Evolutionary conservation across 148 eudicot species (phyloP).

Genomic region (Diospyros lotus): DNA sequence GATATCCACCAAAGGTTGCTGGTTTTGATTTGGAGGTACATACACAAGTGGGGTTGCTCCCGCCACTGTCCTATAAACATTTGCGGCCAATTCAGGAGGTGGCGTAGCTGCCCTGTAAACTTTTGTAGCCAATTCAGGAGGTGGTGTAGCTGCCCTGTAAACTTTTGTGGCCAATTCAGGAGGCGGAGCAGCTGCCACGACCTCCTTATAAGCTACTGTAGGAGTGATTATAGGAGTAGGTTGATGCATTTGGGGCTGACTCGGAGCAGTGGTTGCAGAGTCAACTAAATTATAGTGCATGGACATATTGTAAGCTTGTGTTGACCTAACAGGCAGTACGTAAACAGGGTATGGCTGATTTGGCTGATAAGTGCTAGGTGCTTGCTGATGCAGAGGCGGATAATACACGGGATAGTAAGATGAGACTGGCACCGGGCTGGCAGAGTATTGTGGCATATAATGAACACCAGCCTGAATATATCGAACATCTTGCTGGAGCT

Average conservation of each 20-base stretch:
- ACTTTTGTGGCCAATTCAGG: constrained; percentile 35
- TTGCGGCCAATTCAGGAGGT: no score
- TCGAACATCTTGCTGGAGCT: constrained; percentile 41
- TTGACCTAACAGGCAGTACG: constrained; percentile 54
- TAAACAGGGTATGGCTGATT: constrained; percentile 62
- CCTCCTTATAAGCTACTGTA: constrained; percentile 40
- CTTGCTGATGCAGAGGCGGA: constrained; percentile 44
- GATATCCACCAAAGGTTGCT: constrained; percentile 37
- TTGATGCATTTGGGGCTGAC: constrained; percentile 46
- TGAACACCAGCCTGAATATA: constrained; percentile 41
- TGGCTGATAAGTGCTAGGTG: constrained; percentile 40
- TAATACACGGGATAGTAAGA: constrained; percentile 60
- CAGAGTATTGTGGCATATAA: constrained; percentile 52
- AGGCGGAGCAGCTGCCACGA: constrained; percentile 16
- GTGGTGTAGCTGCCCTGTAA: not conserved
- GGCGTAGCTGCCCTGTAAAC: no score
- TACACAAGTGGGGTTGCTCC: constrained; percentile 28
- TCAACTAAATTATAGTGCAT: constrained; percentile 28
- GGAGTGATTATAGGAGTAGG: constrained; percentile 32
- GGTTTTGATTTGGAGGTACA: constrained; percentile 35
- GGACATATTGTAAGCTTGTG: constrained; percentile 42
- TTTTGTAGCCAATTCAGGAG: no score
- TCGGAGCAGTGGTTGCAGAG: constrained; percentile 21
- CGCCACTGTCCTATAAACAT: constrained; percentile 8
- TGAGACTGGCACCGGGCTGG: constrained; percentile 36